Percentiles rank a stretch among this genome's conserved stretches.
phyloP scores from a whole-genome alignment of 805 yeast genomes.

The Pichia paraexigua region DNA sequence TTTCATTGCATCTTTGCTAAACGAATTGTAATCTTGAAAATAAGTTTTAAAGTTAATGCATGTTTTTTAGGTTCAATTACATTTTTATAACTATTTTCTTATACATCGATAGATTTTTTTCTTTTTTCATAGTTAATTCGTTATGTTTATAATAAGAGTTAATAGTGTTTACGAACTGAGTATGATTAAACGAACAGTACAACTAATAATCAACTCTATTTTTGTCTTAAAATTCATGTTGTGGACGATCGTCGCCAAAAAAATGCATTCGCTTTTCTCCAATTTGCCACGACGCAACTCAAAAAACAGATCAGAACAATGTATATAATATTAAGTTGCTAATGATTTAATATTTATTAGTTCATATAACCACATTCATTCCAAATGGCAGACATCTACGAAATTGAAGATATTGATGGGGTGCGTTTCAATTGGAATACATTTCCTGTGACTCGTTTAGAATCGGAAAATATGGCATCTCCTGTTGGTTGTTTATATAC shows the following conservation, averaged over 20 bases:
- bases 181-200: too few relatives aligned
- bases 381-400: constrained; percentile 42
- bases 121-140: too few relatives aligned
- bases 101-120: too few relatives aligned
- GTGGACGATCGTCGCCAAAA: background rate
- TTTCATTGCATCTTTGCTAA: too few relatives aligned
- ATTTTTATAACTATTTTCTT: too few relatives aligned
- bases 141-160: too few relatives aligned
- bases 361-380: background rate
- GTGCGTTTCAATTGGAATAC: constrained; percentile 77
- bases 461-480: constrained; percentile 84
- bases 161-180: too few relatives aligned
- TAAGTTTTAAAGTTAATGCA: too few relatives aligned
- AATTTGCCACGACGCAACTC: background rate
- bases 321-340: background rate
- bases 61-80: too few relatives aligned
- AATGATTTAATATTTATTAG: background rate
- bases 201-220: too few relatives aligned
- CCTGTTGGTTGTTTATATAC: constrained; percentile 94
- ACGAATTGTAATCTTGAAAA: too few relatives aligned
- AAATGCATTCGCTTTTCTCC: background rate
- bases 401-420: constrained; percentile 54
- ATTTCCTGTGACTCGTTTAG: constrained; percentile 81
- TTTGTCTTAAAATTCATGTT: background rate
- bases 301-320: background rate